Base-by-base conservation (phyloP, 768 basidiomycete species). In the Ramaria rubella region DNA sequence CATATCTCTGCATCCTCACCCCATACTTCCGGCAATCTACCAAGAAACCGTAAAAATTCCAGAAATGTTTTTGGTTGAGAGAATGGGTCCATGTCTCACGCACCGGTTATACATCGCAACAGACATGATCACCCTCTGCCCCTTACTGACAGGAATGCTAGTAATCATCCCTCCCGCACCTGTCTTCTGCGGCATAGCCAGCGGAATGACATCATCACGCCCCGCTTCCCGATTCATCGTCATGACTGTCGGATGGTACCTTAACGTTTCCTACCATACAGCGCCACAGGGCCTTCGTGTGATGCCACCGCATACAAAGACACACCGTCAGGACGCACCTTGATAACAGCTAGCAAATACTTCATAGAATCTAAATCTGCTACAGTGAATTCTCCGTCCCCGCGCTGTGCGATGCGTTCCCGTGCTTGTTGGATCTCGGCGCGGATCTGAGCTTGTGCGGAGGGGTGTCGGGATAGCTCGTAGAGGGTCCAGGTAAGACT, bases 91-190 rank as follows among this genome's bases (percentile, higher is more conserved):
- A n/a, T n/a, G n/a, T n/a, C n/a, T n/a, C n/a, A 21, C 26, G 42
- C 31, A 80, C 82, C 79, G 74, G 58, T 84, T 78, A 58, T 82
- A 82, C 2, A 72, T 80, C 19, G 75, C 74, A 36, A 81, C 75
- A 7, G 82, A 83, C 5, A 75, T 63, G 30, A 81, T 70, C 11
- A 83, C 68, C 49, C 77, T 76, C 30, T 73, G 75, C 9, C 79
- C 79, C 58, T 79, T 76, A 0, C 77, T 75, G 23, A 85, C 68
- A 3, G 76, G 72, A 12, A 84, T 50, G 52, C 79, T n/a, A n/a
- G n/a, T 70, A 34, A 79, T 64, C 7, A 69, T 51, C 55, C 74
- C 68, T 4, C 82, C 83, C 1, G 73, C 72, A 24, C 68, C 68
- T 2, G 75, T 77, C 52, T 60, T 69, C 46, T 83, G 73, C 1